Evolutionary conservation across 371 early-diverging fungal species (phyloP).

Genomic region (Amoeboaphelidium protococcarum): DNA sequence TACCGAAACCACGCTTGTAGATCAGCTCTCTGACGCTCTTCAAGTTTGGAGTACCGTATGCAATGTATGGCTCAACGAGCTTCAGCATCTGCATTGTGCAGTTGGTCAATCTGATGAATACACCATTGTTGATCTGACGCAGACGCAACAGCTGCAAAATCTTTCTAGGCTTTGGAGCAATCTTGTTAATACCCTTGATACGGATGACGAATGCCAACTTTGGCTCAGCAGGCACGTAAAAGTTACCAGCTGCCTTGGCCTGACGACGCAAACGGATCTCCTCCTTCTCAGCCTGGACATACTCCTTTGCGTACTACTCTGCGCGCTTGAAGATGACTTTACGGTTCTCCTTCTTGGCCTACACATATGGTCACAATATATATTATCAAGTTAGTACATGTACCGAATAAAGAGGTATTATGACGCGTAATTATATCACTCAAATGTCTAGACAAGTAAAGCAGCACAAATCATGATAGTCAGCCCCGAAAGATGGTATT

Average conservation of each 20-base stretch:
- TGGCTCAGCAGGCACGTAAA: conserved; percentile 86
- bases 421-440: background rate
- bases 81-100: conserved; percentile 96
- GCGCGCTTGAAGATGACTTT: conserved; percentile 92
- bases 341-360: conserved; percentile 57
- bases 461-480: conserved; percentile 5
- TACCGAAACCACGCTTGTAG: conserved; percentile 99
- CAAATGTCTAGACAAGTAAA: too few relatives aligned
- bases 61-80: conserved; percentile 89
- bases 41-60: conserved; percentile 88
- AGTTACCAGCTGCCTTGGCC: conserved; percentile 70
- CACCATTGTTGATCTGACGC: conserved; percentile 96
- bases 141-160: conserved; percentile 96
- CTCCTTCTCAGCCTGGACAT: conserved; percentile 57
- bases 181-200: conserved; percentile 92
- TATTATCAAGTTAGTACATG: background rate
- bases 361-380: too few relatives aligned
- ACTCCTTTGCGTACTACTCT: conserved; percentile 81
- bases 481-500: conserved; percentile 75
- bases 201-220: conserved; percentile 33
- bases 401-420: background rate
- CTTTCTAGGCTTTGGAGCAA: conserved; percentile 97
- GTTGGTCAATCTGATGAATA: conserved; percentile 93
- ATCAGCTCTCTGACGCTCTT: conserved; percentile 96
- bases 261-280: conserved; percentile 69